These are phyloP conservation scores for Fusarium camptoceras DNA, from an alignment of 2,329 filamentous ascomycete species.

Conservation along the genomic window DNA sequence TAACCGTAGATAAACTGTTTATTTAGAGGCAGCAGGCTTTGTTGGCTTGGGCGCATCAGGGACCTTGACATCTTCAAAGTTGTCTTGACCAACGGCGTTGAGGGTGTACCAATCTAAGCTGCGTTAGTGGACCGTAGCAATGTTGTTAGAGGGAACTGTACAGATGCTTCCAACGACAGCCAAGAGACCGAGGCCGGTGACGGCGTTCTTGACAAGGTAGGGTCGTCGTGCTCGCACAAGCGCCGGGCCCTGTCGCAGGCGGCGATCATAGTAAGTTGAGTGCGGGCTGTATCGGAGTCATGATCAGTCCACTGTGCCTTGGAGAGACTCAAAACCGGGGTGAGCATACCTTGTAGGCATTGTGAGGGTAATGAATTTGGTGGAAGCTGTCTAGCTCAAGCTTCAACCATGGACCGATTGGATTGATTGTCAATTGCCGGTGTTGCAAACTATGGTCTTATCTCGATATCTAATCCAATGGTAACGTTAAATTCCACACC, in stretches of 20 bases:
- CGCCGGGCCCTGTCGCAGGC: constrained; percentile 86
- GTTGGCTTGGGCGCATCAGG: constrained; percentile 78
- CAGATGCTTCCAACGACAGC: constrained; percentile 86
- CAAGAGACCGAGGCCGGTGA: constrained; percentile 82
- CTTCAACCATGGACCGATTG: neutral
- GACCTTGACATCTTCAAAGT: constrained; percentile 95
- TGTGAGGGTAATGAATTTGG: neutral
- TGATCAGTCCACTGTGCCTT: constrained; percentile 37
- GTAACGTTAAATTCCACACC: constrained; percentile 25
- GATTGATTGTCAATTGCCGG: constrained; percentile 14
- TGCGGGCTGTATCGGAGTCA: constrained; percentile 56
- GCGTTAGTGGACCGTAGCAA: constrained; percentile 28
- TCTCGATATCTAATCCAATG: constrained; percentile 14
- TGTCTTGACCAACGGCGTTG: constrained; percentile 90
- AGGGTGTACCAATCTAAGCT: constrained; percentile 72
- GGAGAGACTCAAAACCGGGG: neutral
- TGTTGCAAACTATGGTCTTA: constrained; percentile 14
- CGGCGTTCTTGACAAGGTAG: constrained; percentile 88
- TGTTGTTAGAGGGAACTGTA: constrained; percentile 66
- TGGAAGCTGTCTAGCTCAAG: neutral
- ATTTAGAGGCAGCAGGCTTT: constrained; percentile 57
- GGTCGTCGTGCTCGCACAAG: constrained; percentile 92
- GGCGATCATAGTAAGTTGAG: constrained; percentile 89
- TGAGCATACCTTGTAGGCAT: constrained; percentile 43
- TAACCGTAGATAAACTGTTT: constrained; percentile 15